These are phyloP conservation scores for Eucalyptus decipiens DNA, from an alignment of 345 rosid species.

Conservation along the genomic window DNA sequence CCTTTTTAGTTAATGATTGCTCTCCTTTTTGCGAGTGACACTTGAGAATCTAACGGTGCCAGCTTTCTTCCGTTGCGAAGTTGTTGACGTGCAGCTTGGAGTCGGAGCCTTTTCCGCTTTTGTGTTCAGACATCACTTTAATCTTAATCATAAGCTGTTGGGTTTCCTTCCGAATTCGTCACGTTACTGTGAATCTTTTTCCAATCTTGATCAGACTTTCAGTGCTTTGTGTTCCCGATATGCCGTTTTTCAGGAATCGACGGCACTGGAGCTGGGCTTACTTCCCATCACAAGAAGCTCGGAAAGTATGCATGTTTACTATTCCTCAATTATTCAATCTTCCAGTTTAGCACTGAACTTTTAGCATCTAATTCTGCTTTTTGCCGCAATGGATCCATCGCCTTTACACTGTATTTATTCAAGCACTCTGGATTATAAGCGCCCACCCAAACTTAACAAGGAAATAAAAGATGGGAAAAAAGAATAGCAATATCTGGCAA, in stretches of 20 bases:
- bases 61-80: not conserved
- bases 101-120: not conserved
- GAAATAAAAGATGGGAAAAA: not conserved
- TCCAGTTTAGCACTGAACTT: not conserved
- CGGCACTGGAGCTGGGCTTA: constrained; percentile 59
- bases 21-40: not conserved
- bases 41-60: not conserved
- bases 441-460: not conserved
- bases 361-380: not conserved
- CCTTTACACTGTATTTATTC: not conserved
- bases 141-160: not conserved
- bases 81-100: not conserved
- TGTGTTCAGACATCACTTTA: not conserved
- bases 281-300: constrained; percentile 36
- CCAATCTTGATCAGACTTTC: not conserved
- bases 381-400: not conserved
- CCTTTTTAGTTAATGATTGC: not conserved
- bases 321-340: not conserved
- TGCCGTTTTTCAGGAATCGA: constrained; percentile 31
- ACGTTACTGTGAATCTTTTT: not conserved
- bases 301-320: constrained; percentile 32
- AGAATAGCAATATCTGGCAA: not conserved
- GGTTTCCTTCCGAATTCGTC: not conserved
- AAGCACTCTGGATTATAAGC: not conserved
- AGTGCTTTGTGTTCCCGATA: not conserved